Evolutionary conservation across 1,139 yeast genomes (phyloP).

Genomic region (Hanseniaspora uvarum): DNA sequence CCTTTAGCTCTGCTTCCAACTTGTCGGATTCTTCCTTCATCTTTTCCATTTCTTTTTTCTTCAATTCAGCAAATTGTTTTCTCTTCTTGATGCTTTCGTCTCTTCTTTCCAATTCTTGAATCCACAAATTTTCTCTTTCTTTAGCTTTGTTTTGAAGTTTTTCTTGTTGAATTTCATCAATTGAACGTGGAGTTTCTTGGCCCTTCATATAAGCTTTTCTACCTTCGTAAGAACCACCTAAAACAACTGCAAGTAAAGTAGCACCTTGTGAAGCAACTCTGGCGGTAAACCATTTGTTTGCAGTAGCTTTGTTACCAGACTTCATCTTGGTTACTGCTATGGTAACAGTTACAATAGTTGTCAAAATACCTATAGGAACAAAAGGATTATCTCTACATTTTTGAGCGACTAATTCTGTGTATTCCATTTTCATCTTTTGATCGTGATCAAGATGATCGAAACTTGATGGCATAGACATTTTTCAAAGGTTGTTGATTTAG

Average conservation of each 20-base stretch:
- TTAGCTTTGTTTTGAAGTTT: slow-evolving; percentile 64
- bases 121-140: slow-evolving; percentile 77
- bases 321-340: slow-evolving; percentile 70
- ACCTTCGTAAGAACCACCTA: slow-evolving; percentile 37
- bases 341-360: slow-evolving; percentile 70
- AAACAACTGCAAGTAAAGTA: slow-evolving; percentile 69
- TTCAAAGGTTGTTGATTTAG: too few relatives aligned
- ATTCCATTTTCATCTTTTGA: slow-evolving; percentile 28
- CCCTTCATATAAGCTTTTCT: slow-evolving; percentile 41
- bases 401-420: slow-evolving; percentile 31
- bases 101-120: slow-evolving; percentile 80
- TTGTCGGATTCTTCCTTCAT: slow-evolving; percentile 28
- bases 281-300: slow-evolving; percentile 81
- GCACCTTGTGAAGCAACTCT: slow-evolving; percentile 79
- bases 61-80: slow-evolving; percentile 44
- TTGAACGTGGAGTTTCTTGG: slow-evolving; percentile 34
- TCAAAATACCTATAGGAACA: slow-evolving; percentile 69
- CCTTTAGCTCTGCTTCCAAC: slow-evolving; percentile 26
- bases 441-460: slow-evolving; percentile 26
- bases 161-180: slow-evolving; percentile 48
- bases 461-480: slow-evolving; percentile 34
- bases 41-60: slow-evolving; percentile 34
- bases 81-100: slow-evolving; percentile 63
- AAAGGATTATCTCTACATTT: slow-evolving; percentile 61
- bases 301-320: slow-evolving; percentile 59